phyloP scores from a whole-genome alignment of 2,329 filamentous ascomycete species.

The Stagonosporopsis tanaceti region DNA sequence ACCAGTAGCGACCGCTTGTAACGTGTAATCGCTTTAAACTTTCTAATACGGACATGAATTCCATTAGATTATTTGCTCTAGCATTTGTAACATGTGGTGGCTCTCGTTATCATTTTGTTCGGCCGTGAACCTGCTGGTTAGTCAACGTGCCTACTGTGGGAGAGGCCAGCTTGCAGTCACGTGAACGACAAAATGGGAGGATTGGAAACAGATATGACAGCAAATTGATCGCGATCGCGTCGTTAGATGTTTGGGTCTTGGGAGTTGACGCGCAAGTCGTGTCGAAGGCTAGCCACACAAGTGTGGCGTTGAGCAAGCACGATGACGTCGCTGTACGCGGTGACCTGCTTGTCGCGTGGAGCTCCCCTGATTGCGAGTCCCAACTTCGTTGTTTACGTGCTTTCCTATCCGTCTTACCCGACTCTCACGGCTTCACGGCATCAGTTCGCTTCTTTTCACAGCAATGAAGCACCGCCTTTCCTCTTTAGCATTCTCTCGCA shows the following conservation, averaged over 20 bases:
- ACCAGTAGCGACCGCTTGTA: not conserved
- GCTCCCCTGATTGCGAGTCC: slow-evolving; percentile 18
- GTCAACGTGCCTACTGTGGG: too few relatives aligned
- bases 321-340: slow-evolving; percentile 25
- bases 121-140: too few relatives aligned
- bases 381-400: slow-evolving; percentile 1
- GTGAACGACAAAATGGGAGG: too few relatives aligned
- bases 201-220: not conserved
- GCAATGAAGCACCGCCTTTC: slow-evolving; percentile 46
- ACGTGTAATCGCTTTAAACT: not conserved
- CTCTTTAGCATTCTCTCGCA: slow-evolving; percentile 31
- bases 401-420: slow-evolving; percentile 23
- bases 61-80: not conserved
- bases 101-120: too few relatives aligned
- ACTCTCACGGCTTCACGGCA: slow-evolving; percentile 14
- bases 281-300: not conserved
- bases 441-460: slow-evolving; percentile 3
- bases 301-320: slow-evolving; percentile 18
- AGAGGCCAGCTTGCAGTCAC: not conserved
- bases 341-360: slow-evolving; percentile 28
- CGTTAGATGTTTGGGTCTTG: not conserved
- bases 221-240: not conserved
- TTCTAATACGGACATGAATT: not conserved
- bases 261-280: not conserved
- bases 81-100: not conserved